phyloP scores from a whole-genome alignment of 768 basidiomycete genomes.

The Lactifluus volemus region DNA sequence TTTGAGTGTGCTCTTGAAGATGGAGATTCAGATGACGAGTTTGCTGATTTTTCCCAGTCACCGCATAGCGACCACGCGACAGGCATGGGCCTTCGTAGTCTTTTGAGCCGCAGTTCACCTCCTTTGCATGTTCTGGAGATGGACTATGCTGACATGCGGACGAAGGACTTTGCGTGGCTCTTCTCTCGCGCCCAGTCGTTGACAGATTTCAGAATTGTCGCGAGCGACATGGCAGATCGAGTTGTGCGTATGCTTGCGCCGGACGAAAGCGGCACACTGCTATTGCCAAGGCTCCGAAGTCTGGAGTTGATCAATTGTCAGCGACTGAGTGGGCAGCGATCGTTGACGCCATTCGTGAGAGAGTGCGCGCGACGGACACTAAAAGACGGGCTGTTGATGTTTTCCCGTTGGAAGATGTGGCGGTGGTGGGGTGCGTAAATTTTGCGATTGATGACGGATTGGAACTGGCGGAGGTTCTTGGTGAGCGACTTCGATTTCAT shows the following conservation, averaged over 20 bases:
- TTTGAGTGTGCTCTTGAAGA: slow-evolving; percentile 32
- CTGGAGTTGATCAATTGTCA: slow-evolving; percentile 57
- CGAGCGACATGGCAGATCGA: slow-evolving; percentile 72
- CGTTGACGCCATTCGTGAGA: slow-evolving; percentile 41
- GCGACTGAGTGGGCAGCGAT: slow-evolving; percentile 50
- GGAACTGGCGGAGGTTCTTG: slow-evolving; percentile 23
- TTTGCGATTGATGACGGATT: slow-evolving; percentile 23
- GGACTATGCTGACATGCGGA: slow-evolving; percentile 79
- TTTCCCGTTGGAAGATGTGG: slow-evolving; percentile 23
- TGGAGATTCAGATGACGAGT: slow-evolving; percentile 71
- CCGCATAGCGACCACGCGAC: slow-evolving; percentile 71
- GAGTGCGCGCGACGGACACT: slow-evolving; percentile 35
- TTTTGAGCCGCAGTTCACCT: slow-evolving; percentile 52
- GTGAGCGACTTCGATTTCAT: slow-evolving; percentile 19
- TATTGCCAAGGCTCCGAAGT: slow-evolving; percentile 45
- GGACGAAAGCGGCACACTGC: slow-evolving; percentile 26
- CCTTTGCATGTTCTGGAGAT: slow-evolving; percentile 61
- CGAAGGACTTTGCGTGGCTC: slow-evolving; percentile 66
- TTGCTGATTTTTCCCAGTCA: slow-evolving; percentile 66
- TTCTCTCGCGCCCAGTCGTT: slow-evolving; percentile 48
- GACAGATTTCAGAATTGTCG: slow-evolving; percentile 63
- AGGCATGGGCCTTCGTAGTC: slow-evolving; percentile 67
- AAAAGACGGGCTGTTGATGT: slow-evolving; percentile 16
- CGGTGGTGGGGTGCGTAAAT: slow-evolving; percentile 25
- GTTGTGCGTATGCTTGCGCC: slow-evolving; percentile 56